Conservation (phyloP, 805 yeast species). For the Tetrapisispora namnaoensis region DNA sequence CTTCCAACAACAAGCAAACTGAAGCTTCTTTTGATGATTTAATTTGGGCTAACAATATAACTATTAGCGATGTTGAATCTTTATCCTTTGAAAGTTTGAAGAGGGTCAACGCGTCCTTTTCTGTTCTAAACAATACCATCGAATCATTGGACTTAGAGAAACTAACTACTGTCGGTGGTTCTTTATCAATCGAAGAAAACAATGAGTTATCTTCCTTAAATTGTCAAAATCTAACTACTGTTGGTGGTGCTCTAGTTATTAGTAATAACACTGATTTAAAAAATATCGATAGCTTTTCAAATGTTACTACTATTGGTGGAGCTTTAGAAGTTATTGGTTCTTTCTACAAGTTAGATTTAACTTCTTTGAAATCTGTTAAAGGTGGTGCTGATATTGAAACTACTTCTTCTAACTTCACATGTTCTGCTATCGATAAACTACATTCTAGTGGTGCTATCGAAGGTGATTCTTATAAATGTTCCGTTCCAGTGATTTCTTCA, state of each 20-base stretch:
- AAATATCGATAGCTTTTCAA: slow-evolving; percentile 61
- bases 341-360: slow-evolving; percentile 70
- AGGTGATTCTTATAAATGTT: slow-evolving; percentile 80
- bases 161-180: slow-evolving; percentile 63
- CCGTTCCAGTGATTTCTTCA: slow-evolving; percentile 46
- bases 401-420: slow-evolving; percentile 60
- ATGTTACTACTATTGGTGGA: slow-evolving; percentile 72
- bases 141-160: slow-evolving; percentile 43
- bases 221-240: slow-evolving; percentile 55
- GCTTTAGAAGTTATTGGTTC: slow-evolving; percentile 74
- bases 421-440: slow-evolving; percentile 62
- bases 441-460: slow-evolving; percentile 73
- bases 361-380: slow-evolving; percentile 62
- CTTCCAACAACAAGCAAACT: slow-evolving; percentile 76
- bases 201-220: slow-evolving; percentile 57
- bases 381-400: slow-evolving; percentile 89
- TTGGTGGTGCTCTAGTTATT: slow-evolving; percentile 91
- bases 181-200: slow-evolving; percentile 69
- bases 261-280: slow-evolving; percentile 72
- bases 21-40: slow-evolving; percentile 60
- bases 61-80: slow-evolving; percentile 70
- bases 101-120: slow-evolving; percentile 69
- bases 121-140: slow-evolving; percentile 66
- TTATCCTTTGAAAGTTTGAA: slow-evolving; percentile 60
- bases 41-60: slow-evolving; percentile 78